Conservation (phyloP, 768 basidiomycete species). For the Sarcomyxa edulis region DNA sequence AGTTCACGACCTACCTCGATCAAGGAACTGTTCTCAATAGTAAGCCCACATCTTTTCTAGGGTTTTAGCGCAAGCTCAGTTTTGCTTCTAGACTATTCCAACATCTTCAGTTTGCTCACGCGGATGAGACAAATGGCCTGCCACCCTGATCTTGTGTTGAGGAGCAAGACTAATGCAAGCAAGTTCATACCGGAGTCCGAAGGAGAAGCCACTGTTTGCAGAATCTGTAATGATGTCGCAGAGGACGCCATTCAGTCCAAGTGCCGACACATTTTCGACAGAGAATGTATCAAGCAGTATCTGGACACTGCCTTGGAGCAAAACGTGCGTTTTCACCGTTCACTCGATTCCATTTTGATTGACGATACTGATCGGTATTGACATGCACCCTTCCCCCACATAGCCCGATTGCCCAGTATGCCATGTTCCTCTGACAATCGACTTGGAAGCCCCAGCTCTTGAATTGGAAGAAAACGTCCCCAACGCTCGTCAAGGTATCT, state of each 20-base stretch:
- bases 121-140: constrained; percentile 96
- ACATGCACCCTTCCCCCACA: neutral
- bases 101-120: constrained; percentile 87
- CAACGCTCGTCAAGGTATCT: constrained; percentile 79
- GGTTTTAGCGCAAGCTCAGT: constrained; percentile 5
- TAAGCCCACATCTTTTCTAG: constrained; percentile 33
- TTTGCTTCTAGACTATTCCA: constrained; percentile 65
- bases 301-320: constrained; percentile 68
- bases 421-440: constrained; percentile 87
- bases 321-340: constrained; percentile 35
- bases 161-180: constrained; percentile 73
- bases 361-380: neutral
- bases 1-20: constrained; percentile 87
- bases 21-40: constrained; percentile 91
- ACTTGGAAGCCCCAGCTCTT: constrained; percentile 89
- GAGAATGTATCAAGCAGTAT: constrained; percentile 94
- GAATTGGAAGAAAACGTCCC: constrained; percentile 64
- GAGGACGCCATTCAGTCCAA: constrained; percentile 95
- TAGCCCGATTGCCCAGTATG: constrained; percentile 95
- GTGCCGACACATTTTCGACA: constrained; percentile 92
- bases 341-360: neutral
- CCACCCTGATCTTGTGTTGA: constrained; percentile 89
- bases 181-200: constrained; percentile 53
- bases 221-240: constrained; percentile 94
- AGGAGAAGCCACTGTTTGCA: constrained; percentile 80